Base-by-base conservation (phyloP, 2,329 filamentous ascomycete genomes). In the Trichoderma lentiforme region DNA sequence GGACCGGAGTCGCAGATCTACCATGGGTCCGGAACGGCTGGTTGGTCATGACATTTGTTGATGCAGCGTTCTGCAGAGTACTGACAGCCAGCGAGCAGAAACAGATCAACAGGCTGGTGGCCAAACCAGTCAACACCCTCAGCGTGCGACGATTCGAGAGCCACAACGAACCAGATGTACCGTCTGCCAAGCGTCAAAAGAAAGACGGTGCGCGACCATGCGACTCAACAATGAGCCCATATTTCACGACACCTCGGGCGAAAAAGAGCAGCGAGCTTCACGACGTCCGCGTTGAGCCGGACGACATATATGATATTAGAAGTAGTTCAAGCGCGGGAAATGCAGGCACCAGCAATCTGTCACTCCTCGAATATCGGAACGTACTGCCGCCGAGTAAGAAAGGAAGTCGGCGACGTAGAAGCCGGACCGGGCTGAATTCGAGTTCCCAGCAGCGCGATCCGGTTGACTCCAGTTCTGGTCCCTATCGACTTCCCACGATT, bases 181-280 rank as follows among this genome's bases (percentile, higher is more conserved):
- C 73, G 34, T 30, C 74, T 14, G 67, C 66, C 6, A 80, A 80
- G 73, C 75, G 79, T 53, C 74, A 75, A 56, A 79, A 62, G 65
- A 28, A 28, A 18, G 47, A 30, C 14, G 7, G 1, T n/a, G 5
- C 30, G 18, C 70, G 70, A 32, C 21, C 36, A 12, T 34, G 24
- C 5, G 60, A n/a, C 32, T 9, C 43, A 21, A 51, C 43, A 21
- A 72, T 32, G 30, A 73, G 72, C 21, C 69, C 24, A 8, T 71
- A 30, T 28, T 68, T 71, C 60, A 14, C 43, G 9, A 64, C 43
- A 15, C 15, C 58, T n/a, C 58, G 61, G 7, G 47, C 70, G 21
- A 36, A 63, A 14, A 39, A 60, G 26, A 28, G 14, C 32, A 43
- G 26, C 28, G n/a, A 58, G 9, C 5, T 60, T 21, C 72, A 65